Evolutionary conservation across 2,329 filamentous ascomycete genomes (phyloP).

Genomic region (Chaetomium strumarium): DNA sequence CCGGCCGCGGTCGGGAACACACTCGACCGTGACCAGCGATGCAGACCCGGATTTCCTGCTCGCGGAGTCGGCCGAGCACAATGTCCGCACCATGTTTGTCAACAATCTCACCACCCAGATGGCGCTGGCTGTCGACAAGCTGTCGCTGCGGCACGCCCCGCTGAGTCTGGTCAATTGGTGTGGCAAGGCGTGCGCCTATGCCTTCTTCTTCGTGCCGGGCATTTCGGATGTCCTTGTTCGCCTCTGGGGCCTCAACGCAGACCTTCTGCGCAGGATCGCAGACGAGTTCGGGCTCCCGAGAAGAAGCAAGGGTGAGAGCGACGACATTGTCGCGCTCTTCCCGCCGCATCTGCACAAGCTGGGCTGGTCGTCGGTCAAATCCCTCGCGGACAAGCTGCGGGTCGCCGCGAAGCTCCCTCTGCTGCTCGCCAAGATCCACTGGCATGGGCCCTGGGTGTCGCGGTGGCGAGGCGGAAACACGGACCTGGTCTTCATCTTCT

Average conservation of each 20-base stretch:
- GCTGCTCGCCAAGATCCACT: slow-evolving; percentile 66
- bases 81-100: slow-evolving; percentile 80
- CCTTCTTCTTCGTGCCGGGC: slow-evolving; percentile 86
- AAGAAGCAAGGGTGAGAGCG: slow-evolving; percentile 49
- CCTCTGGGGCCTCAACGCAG: slow-evolving; percentile 68
- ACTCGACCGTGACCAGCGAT: slow-evolving; percentile 59
- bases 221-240: slow-evolving; percentile 77
- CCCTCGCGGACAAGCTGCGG: slow-evolving; percentile 52
- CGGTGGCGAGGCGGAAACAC: slow-evolving; percentile 85
- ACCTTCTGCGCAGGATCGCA: slow-evolving; percentile 64
- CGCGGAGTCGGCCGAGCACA: slow-evolving; percentile 72
- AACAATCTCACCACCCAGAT: slow-evolving; percentile 79
- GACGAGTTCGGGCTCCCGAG: slow-evolving; percentile 62
- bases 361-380: slow-evolving; percentile 49
- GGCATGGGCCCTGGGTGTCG: slow-evolving; percentile 78
- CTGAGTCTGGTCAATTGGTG: slow-evolving; percentile 73
- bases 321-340: slow-evolving; percentile 63
- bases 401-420: slow-evolving; percentile 60
- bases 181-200: slow-evolving; percentile 85
- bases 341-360: slow-evolving; percentile 57
- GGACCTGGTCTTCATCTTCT: slow-evolving; percentile 86
- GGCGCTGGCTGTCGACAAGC: slow-evolving; percentile 79
- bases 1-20: slow-evolving; percentile 41
- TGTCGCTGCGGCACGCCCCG: slow-evolving; percentile 67
- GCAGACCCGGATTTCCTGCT: slow-evolving; percentile 54